Conservation (phyloP, 1,284 basidiomycete genomes). For the Trametes sp. region DNA sequence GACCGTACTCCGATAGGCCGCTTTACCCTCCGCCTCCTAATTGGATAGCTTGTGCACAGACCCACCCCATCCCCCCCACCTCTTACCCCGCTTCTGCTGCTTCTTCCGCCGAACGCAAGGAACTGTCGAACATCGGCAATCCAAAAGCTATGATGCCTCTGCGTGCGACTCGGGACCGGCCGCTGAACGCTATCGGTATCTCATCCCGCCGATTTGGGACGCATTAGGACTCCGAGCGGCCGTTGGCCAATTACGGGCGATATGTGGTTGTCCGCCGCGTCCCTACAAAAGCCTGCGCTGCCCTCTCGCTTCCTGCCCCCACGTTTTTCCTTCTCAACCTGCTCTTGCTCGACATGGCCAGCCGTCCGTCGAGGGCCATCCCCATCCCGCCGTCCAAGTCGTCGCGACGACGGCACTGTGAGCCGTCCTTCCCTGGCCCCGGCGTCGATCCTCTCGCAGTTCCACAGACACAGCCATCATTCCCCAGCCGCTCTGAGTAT, state of each 20-base stretch:
- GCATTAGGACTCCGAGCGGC: slow-evolving; percentile 11
- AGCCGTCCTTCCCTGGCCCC: slow-evolving; percentile 3
- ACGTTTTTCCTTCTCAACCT: not conserved
- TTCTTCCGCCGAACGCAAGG: slow-evolving; percentile 12
- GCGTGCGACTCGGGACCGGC: slow-evolving; percentile 21
- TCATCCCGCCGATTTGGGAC: slow-evolving; percentile 18
- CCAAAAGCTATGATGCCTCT: slow-evolving; percentile 27
- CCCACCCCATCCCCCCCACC: not conserved
- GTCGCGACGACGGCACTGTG: not conserved
- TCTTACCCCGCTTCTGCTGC: slow-evolving; percentile 5
- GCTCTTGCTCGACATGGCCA: slow-evolving; percentile 11
- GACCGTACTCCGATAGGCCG: not conserved
- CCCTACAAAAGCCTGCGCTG: slow-evolving; percentile 18
- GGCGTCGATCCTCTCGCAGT: slow-evolving; percentile 5
- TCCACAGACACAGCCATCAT: not conserved
- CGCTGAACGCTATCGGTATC: slow-evolving; percentile 22
- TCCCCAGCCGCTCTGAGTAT: slow-evolving; percentile 13
- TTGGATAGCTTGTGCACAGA: not conserved
- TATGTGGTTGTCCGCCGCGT: slow-evolving; percentile 20
- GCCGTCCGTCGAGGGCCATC: slow-evolving; percentile 9
- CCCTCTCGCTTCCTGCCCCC: not conserved
- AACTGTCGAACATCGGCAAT: slow-evolving; percentile 26
- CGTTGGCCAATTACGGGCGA: slow-evolving; percentile 14
- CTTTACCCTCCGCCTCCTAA: not conserved
- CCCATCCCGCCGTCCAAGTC: slow-evolving; percentile 2